Conservation (phyloP, 1,139 yeast genomes). For the Blastobotrys arbuscula region DNA sequence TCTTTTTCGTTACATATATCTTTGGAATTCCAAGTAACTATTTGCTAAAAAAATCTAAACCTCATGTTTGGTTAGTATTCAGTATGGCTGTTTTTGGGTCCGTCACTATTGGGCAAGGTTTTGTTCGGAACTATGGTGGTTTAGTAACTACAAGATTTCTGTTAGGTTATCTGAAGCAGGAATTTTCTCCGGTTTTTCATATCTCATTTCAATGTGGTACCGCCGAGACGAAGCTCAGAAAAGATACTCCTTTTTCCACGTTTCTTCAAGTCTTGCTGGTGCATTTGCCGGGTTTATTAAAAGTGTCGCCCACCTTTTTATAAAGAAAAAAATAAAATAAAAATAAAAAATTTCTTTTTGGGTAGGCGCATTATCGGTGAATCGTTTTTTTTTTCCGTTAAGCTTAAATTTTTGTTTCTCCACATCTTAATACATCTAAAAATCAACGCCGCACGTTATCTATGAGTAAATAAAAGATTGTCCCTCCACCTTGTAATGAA, state of each 20-base stretch:
- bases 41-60: conserved; percentile 52
- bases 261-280: conserved; percentile 69
- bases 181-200: conserved; percentile 69
- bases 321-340: too few species aligned
- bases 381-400: too few species aligned
- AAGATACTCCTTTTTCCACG: conserved; percentile 60
- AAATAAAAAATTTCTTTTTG: too few species aligned
- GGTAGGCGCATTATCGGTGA: too few species aligned
- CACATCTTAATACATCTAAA: too few species aligned
- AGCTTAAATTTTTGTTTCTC: too few species aligned
- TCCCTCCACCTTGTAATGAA: too few species aligned
- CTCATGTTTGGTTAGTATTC: conserved; percentile 57
- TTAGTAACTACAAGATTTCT: conserved; percentile 57
- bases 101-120: conserved; percentile 61
- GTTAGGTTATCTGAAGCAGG: conserved; percentile 65
- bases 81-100: conserved; percentile 59
- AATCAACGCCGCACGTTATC: too few species aligned
- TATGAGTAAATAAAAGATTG: too few species aligned
- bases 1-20: conserved; percentile 68
- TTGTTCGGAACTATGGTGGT: conserved; percentile 52
- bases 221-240: conserved; percentile 60
- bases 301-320: too few species aligned
- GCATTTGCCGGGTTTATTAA: conserved; percentile 77
- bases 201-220: conserved; percentile 51
- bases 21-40: conserved; percentile 66